These are phyloP conservation scores for Pythium folliculosum DNA, from an alignment of 352 stramenopile species.

Conservation along the genomic window DNA sequence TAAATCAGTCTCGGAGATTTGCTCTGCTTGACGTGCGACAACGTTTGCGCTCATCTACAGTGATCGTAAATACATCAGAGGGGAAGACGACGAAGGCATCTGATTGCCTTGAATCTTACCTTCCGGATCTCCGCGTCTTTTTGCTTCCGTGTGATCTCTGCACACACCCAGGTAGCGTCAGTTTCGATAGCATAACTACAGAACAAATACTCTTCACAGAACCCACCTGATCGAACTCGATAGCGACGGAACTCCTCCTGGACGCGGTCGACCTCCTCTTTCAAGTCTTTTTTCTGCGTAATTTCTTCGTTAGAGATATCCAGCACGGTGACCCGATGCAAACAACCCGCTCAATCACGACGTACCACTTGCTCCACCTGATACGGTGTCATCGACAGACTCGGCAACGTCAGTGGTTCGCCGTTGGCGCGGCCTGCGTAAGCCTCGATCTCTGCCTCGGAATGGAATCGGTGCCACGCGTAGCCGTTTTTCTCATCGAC, in stretches of 20 bases:
- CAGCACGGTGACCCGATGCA: too few relatives aligned
- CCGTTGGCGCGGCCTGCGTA: conserved; percentile 61
- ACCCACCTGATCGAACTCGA: conserved; percentile 69
- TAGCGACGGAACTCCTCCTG: conserved; percentile 89
- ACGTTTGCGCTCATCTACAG: conserved; percentile 78
- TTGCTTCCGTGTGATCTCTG: conserved; percentile 89
- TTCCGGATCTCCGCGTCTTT: conserved; percentile 88
- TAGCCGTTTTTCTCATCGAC: conserved; percentile 65
- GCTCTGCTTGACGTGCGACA: conserved; percentile 71
- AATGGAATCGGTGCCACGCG: conserved; percentile 74
- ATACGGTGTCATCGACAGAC: conserved; percentile 68
- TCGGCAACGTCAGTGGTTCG: conserved; percentile 63
- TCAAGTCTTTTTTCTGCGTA: conserved; percentile 80
- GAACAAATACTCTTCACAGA: background rate
- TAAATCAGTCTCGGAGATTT: conserved; percentile 80
- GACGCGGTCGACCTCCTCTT: conserved; percentile 80
- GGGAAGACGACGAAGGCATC: too few relatives aligned
- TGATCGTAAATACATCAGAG: too few relatives aligned
- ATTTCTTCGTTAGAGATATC: background rate
- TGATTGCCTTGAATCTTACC: conserved; percentile 33
- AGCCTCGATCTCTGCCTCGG: conserved; percentile 55
- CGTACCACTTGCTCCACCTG: conserved; percentile 76
- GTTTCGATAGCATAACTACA: too few relatives aligned
- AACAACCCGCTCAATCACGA: too few relatives aligned
- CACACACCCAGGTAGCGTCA: background rate